Percentiles rank a stretch among this genome's conserved stretches.
These are phyloP conservation scores for Silybum marianum DNA, from an alignment of 129 eudicot species.

Conservation along the genomic window DNA sequence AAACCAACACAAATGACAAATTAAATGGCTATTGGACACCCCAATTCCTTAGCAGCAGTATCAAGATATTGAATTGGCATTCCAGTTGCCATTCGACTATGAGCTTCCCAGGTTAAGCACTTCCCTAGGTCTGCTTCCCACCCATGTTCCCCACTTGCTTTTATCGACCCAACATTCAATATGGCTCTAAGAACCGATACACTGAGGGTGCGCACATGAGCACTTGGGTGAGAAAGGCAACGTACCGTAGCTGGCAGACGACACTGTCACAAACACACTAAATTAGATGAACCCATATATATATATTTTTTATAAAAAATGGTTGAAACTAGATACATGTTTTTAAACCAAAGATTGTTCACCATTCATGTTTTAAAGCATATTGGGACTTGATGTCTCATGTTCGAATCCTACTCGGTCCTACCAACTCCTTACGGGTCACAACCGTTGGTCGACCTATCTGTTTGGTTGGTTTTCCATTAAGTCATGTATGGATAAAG, in stretches of 20 bases:
- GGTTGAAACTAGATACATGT: not conserved
- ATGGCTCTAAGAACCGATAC: constrained; percentile 91
- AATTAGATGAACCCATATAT: not conserved
- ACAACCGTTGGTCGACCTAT: not conserved
- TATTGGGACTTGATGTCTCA: not conserved
- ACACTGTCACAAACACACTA: constrained; percentile 44
- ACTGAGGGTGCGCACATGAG: constrained; percentile 97
- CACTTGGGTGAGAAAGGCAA: constrained; percentile 94
- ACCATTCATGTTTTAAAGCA: too few species aligned
- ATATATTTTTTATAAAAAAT: not conserved
- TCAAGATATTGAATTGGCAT: constrained; percentile 69
- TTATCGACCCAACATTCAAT: constrained; percentile 30
- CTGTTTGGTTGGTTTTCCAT: too few species aligned
- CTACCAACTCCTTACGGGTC: not conserved
- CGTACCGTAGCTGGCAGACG: constrained; percentile 91
- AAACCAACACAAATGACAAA: not conserved
- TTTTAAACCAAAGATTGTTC: too few species aligned
- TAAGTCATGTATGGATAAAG: too few species aligned
- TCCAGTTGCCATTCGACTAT: constrained; percentile 71
- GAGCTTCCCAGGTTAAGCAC: constrained; percentile 96
- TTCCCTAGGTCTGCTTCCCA: constrained; percentile 82
- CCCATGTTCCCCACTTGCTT: constrained; percentile 42
- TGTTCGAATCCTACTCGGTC: not conserved
- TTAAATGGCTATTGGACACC: constrained; percentile 53
- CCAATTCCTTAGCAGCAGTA: constrained; percentile 85